Evolutionary conservation across 441 rosid species (phyloP), one percentile per base, ranked within the genome.

Genomic region (Populus hybrid): DNA sequence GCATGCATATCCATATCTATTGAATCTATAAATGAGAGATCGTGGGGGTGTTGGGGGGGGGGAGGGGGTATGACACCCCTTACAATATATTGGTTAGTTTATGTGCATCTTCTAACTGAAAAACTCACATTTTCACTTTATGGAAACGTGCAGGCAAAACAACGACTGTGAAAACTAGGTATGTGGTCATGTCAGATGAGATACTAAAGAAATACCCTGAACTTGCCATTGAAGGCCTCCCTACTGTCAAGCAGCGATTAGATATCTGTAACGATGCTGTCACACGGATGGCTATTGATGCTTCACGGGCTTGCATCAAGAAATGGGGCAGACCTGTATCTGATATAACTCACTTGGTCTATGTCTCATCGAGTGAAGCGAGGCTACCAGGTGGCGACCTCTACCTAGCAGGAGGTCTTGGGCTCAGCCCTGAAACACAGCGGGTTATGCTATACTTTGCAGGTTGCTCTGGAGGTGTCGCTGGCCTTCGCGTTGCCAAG

Each of bases 101-200:
- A 26, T 40, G 46, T 36, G 30, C 50, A 26, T 71, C 99, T 92
- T 38, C n/a, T 18, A n/a, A 34, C 30, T 18, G 28, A 38, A 40
- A 8, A 34, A 77, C 61, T 11, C n/a, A 54, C n/a, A 57, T 42
- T 71, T 80, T 73, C 23, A 63, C 54, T 59, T n/a, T 21, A 0
- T 78, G 76, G 54, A 65, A 64, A 72, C 59, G 79, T 69, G 34
- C 88, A 96, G 99, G 99, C 86, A 90, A 94, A 90, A 91, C 99
- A 64, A 96, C 98, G 3, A 94, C 98, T 1, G 98, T 96, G 54
- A 96, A 91, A 81, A 94, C 99, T 65, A 90, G 99, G 85, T 96
- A 93, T 70, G 97, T 91, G 75, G 99, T 96, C 12, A 96, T 96
- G 98, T 96, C 98, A 0, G 97, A 96, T 16, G 99, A 96, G 86